A percentile compares a stretch with the other conserved stretches of the same genome.
Conservation (phyloP, 345 rosid genomes). For the Odontarrhena argentea region DNA sequence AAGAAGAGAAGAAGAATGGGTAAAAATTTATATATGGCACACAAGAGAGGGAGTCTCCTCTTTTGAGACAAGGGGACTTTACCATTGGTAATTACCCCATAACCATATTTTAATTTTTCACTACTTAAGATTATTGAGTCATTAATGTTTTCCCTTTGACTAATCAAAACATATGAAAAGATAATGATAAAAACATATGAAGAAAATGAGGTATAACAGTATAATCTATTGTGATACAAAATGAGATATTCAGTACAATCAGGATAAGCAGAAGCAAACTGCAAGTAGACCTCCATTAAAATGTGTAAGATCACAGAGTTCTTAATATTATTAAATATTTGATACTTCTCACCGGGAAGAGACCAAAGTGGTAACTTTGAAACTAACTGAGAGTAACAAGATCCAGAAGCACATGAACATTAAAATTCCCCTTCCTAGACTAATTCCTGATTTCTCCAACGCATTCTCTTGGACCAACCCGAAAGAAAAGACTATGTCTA, state of each 20-base stretch:
- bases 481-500: constrained; percentile 58
- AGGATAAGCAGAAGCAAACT: background rate
- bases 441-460: constrained; percentile 46
- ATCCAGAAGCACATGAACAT: constrained; percentile 66
- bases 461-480: constrained; percentile 48
- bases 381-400: constrained; percentile 60
- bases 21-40: background rate
- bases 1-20: background rate
- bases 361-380: constrained; percentile 57
- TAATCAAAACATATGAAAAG: too few relatives aligned
- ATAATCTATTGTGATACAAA: background rate
- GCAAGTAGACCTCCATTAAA: constrained; percentile 15
- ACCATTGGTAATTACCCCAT: too few relatives aligned
- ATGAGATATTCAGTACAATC: background rate
- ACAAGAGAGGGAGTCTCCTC: background rate
- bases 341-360: constrained; percentile 49
- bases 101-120: too few relatives aligned
- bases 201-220: background rate
- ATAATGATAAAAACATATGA: too few relatives aligned
- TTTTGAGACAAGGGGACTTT: too few relatives aligned
- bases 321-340: background rate
- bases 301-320: constrained; percentile 17
- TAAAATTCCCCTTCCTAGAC: constrained; percentile 49
- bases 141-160: too few relatives aligned
- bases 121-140: too few relatives aligned